Conservation (phyloP, 106 monocot genomes). For the Xerophyta viscosa region DNA sequence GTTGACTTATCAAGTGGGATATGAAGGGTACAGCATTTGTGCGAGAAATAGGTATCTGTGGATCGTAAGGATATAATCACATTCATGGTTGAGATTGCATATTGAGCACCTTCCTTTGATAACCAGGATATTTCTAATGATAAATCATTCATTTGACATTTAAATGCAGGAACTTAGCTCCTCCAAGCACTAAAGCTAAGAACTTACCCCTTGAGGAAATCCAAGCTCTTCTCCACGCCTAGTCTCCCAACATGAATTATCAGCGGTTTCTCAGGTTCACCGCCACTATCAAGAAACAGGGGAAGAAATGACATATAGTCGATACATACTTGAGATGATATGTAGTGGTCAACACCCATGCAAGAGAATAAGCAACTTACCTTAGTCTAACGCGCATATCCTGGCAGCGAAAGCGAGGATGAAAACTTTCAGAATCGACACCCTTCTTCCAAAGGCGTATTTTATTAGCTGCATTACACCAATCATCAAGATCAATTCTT, state of each 20-base stretch:
- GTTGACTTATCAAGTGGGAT: too few relatives aligned
- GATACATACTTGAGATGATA: too few relatives aligned
- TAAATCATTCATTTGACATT: too few relatives aligned
- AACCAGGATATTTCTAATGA: too few relatives aligned
- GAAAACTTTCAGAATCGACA: slow-evolving; percentile 87
- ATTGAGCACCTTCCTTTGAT: too few relatives aligned
- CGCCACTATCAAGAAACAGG: slow-evolving; percentile 25
- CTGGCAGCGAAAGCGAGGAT: slow-evolving; percentile 54
- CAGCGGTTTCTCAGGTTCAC: slow-evolving; percentile 88
- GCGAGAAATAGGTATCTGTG: too few relatives aligned
- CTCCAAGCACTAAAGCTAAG: not conserved
- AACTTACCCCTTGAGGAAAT: slow-evolving; percentile 79
- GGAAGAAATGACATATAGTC: too few relatives aligned
- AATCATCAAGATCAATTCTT: not conserved
- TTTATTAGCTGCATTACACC: slow-evolving; percentile 73
- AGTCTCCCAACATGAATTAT: slow-evolving; percentile 95
- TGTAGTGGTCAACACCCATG: not conserved
- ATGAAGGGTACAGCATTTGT: too few relatives aligned
- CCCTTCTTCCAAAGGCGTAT: slow-evolving; percentile 95
- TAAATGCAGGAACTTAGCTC: too few relatives aligned
- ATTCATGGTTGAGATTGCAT: too few relatives aligned
- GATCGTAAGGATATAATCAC: too few relatives aligned
- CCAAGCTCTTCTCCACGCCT: slow-evolving; percentile 91
- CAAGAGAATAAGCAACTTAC: slow-evolving; percentile 21
- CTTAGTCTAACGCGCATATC: slow-evolving; percentile 81